A percentile compares a stretch with the other conserved stretches of the same genome.
These are phyloP conservation scores for Hypoxylon sp. DNA, from an alignment of 2,329 filamentous ascomycete genomes.

Conservation along the genomic window DNA sequence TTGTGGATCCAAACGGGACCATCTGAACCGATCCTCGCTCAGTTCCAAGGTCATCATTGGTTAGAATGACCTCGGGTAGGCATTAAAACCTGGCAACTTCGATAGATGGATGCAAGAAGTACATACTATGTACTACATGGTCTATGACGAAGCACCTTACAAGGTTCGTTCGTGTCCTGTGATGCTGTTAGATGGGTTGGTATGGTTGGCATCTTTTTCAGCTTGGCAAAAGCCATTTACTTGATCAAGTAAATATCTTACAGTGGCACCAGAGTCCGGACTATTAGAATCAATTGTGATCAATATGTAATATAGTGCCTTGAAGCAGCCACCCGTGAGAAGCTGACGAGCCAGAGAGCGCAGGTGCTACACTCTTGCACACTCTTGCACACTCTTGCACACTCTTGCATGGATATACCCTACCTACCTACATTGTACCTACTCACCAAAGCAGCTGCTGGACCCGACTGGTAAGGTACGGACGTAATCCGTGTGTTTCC, in stretches of 20 bases:
- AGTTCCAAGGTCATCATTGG: too few relatives aligned
- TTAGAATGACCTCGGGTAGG: slow-evolving; percentile 31
- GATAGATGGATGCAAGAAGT: slow-evolving; percentile 15
- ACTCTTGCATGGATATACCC: too few relatives aligned
- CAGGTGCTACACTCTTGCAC: not conserved
- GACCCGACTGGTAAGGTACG: slow-evolving; percentile 5
- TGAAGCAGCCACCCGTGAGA: slow-evolving; percentile 30
- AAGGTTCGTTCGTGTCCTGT: too few relatives aligned
- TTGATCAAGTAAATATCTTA: too few relatives aligned
- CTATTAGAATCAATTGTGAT: slow-evolving; percentile 28
- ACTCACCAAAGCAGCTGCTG: not conserved
- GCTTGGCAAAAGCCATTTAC: too few relatives aligned
- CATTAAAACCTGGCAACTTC: slow-evolving; percentile 12
- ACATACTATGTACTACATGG: too few relatives aligned
- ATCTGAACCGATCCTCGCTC: slow-evolving; percentile 3
- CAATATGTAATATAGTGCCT: slow-evolving; percentile 26
- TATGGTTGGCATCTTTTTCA: too few relatives aligned
- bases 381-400: too few relatives aligned
- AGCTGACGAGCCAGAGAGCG: slow-evolving; percentile 4
- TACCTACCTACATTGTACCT: too few relatives aligned
- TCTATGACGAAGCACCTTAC: slow-evolving; percentile 26
- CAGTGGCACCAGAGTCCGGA: slow-evolving; percentile 21
- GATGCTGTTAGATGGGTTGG: too few relatives aligned
- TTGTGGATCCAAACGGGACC: slow-evolving; percentile 9
- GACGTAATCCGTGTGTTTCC: slow-evolving; percentile 13